These are phyloP conservation scores for Termitomyces sp. DNA, from an alignment of 768 basidiomycete genomes.

Conservation along the genomic window DNA sequence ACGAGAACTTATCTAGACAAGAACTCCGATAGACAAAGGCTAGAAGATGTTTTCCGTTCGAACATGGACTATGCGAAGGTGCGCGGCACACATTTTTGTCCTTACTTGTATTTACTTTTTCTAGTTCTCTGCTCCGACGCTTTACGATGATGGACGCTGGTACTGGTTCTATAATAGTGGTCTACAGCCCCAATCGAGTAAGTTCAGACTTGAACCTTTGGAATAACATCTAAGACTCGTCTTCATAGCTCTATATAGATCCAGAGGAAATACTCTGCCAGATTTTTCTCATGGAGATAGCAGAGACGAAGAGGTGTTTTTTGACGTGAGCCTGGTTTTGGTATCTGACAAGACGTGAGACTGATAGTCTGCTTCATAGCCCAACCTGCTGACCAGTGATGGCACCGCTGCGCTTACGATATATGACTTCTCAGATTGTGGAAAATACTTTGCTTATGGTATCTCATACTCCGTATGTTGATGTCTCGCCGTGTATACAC, in stretches of 20 bases:
- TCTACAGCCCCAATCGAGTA: slow-evolving; percentile 62
- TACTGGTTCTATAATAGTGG: slow-evolving; percentile 84
- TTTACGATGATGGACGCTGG: slow-evolving; percentile 68
- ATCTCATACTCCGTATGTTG: slow-evolving; percentile 60
- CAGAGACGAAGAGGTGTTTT: slow-evolving; percentile 67
- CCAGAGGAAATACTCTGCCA: slow-evolving; percentile 50
- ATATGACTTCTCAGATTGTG: slow-evolving; percentile 61
- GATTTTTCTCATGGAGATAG: slow-evolving; percentile 43
- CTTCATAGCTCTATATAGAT: slow-evolving; percentile 56
- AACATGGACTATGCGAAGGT: slow-evolving; percentile 44
- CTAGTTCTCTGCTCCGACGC: slow-evolving; percentile 60
- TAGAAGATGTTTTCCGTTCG: slow-evolving; percentile 56
- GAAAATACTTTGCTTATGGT: slow-evolving; percentile 76
- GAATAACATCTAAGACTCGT: slow-evolving; percentile 7
- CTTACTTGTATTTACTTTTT: slow-evolving; percentile 2
- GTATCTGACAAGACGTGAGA: not conserved
- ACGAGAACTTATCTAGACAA: slow-evolving; percentile 61
- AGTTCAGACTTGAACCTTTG: slow-evolving; percentile 17
- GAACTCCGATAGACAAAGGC: slow-evolving; percentile 52
- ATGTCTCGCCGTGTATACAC: not conserved
- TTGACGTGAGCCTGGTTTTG: slow-evolving; percentile 52
- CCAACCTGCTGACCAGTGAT: slow-evolving; percentile 69
- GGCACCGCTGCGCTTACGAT: slow-evolving; percentile 64
- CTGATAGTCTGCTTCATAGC: slow-evolving; percentile 31
- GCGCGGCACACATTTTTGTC: slow-evolving; percentile 1